phyloP scores from a whole-genome alignment of 371 early-diverging fungal genomes.

The Synchytrium microbalum region DNA sequence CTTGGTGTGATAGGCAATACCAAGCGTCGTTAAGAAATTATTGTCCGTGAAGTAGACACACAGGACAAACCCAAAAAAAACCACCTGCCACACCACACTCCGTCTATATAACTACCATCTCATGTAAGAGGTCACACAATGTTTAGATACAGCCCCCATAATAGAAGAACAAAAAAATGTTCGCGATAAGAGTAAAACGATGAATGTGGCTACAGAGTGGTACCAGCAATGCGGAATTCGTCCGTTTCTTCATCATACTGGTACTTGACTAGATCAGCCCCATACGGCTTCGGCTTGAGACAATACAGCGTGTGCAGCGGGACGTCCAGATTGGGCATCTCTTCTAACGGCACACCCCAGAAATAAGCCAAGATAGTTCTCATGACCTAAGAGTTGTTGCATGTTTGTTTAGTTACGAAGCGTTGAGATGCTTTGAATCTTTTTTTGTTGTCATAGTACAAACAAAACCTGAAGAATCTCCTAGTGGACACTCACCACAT shows the following conservation, averaged over 20 bases:
- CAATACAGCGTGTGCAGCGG: conserved; percentile 56
- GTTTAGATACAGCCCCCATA: too few species aligned
- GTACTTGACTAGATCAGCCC: conserved; percentile 50
- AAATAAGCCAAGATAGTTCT: conserved; percentile 71
- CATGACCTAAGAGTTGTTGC: conserved; percentile 38
- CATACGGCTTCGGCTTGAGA: conserved; percentile 71
- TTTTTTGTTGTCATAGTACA: conserved; percentile 1
- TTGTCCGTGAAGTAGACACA: too few species aligned
- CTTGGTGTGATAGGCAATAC: too few species aligned
- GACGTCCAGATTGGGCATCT: conserved; percentile 54
- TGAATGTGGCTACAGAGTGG: conserved; percentile 9
- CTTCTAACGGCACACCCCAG: conserved; percentile 57
- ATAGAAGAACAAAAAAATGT: too few species aligned
- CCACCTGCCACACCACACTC: too few species aligned
- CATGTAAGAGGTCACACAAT: too few species aligned
- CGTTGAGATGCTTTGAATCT: not conserved
- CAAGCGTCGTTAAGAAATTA: too few species aligned
- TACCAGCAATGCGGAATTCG: conserved; percentile 26
- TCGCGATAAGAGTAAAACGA: too few species aligned
- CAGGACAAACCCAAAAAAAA: too few species aligned
- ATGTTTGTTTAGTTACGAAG: not conserved
- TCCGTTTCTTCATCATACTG: conserved; percentile 31
- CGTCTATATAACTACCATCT: too few species aligned
- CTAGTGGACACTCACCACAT: conserved; percentile 26
- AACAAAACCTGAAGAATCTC: too few species aligned